Base-by-base conservation (phyloP, 108 stramenopile genomes). In the Skeletonema tropicum region DNA sequence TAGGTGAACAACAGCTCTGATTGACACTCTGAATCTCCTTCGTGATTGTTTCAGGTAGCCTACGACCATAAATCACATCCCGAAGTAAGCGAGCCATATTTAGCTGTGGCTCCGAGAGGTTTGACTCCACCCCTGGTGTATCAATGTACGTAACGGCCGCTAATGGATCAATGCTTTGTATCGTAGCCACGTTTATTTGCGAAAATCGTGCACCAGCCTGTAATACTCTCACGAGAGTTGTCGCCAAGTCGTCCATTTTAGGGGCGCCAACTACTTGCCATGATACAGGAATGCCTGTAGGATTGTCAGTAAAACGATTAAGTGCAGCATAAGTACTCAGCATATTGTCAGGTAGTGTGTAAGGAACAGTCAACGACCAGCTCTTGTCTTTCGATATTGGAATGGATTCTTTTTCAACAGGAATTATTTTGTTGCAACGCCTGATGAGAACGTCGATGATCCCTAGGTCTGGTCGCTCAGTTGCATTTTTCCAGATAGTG, bases 121-220 rank as follows among this genome's bases (percentile, higher is more conserved):
- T 4, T 19, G 19, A 49, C n/a, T n/a, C n/a, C 4, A 29, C 26
- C 26, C 48, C 14, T 49, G 48, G 48, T 19, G 48, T 3, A 49
- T 49, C 48, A 21, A 49, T 7, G 14, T 49, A 19, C 4, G 48
- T 19, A 2, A 49, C 48, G 2, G 6, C 2, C 6, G 48, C 48
- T 14, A 49, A 19, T 49, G 48, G 48, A 21, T 49, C 48, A 19
- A 21, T 12, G 0, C 1, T 49, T 0, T 49, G 1, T 14, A 13
- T 11, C 13, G 4, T 0, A n/a, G 48, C 48, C 7, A 21, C 13
- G 7, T 49, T 49, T 21, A 7, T 4, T 49, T 12, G 48, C 19
- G 48, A 49, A 49, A 49, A 49, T 49, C 19, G n/a, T 49, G 48
- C 48, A 21, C 48, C 48, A 3, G 48, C 48, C 48, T 49, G 48